Conservation (phyloP, 306 rosid species). For the Acacia crassicarpa region DNA sequence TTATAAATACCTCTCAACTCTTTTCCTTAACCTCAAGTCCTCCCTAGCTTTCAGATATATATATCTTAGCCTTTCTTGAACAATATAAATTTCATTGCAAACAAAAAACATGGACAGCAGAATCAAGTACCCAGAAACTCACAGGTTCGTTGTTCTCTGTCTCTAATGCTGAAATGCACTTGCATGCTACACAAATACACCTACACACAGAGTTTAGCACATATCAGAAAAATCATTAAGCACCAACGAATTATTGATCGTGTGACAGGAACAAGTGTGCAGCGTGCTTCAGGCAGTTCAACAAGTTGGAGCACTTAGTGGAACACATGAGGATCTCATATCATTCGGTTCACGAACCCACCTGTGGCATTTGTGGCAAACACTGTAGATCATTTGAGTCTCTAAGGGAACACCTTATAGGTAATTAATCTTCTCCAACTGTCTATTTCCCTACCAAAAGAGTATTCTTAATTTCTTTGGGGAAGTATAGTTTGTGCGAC, state of each 20-base stretch:
- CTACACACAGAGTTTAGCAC: background rate
- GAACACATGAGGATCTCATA: slow-evolving; percentile 94
- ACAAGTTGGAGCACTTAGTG: slow-evolving; percentile 86
- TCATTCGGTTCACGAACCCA: slow-evolving; percentile 93
- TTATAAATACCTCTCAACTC: slow-evolving; percentile 53
- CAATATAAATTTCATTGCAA: background rate
- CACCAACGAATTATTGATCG: background rate
- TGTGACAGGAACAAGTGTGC: slow-evolving; percentile 85
- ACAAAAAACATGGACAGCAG: slow-evolving; percentile 51
- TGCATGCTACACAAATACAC: background rate
- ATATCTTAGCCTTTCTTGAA: background rate
- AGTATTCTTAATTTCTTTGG: background rate
- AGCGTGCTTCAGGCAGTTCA: slow-evolving; percentile 92
- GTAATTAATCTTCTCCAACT: slow-evolving; percentile 29
- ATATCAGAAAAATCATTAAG: background rate
- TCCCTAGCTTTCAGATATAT: slow-evolving; percentile 6
- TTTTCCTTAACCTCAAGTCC: slow-evolving; percentile 32
- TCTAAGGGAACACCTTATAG: slow-evolving; percentile 89
- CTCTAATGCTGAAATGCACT: background rate
- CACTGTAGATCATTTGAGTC: slow-evolving; percentile 96
- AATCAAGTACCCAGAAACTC: slow-evolving; percentile 55
- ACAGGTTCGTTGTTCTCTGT: slow-evolving; percentile 47
- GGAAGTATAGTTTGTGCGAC: slow-evolving; percentile 11
- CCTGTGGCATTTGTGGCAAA: slow-evolving; percentile 81
- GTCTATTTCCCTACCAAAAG: background rate